Conservation (phyloP, 1,139 yeast species). For the Hyphopichia buzzinii region DNA sequence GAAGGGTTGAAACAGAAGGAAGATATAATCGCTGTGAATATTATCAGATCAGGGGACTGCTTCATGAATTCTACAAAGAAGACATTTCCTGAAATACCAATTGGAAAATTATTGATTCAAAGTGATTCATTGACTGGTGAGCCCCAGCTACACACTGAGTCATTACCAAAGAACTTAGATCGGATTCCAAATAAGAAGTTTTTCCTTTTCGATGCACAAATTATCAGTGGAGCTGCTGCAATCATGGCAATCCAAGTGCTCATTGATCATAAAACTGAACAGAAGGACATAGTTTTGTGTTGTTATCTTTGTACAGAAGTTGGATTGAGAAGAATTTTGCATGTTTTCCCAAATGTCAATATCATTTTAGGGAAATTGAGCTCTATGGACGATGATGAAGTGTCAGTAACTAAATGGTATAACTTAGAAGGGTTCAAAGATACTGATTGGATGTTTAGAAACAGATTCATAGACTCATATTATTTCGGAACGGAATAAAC, state of each 20-base stretch:
- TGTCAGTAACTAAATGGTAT: constrained; percentile 17
- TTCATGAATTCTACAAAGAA: constrained; percentile 75
- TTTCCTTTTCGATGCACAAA: constrained; percentile 79
- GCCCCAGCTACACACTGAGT: constrained; percentile 81
- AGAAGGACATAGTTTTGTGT: constrained; percentile 64
- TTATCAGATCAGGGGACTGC: constrained; percentile 91
- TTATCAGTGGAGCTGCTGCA: constrained; percentile 89
- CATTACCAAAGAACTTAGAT: constrained; percentile 37
- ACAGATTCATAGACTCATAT: constrained; percentile 69
- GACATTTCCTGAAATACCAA: constrained; percentile 70
- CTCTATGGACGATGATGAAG: constrained; percentile 23
- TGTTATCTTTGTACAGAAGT: constrained; percentile 76
- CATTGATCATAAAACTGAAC: constrained; percentile 72
- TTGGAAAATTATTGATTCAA: constrained; percentile 85
- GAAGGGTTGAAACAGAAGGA: constrained; percentile 44
- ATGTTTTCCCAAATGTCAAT: constrained; percentile 69
- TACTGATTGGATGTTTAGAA: constrained; percentile 60
- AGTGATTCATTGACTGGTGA: constrained; percentile 89
- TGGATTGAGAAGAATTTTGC: constrained; percentile 71
- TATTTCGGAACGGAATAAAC: constrained; percentile 70
- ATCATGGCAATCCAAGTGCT: constrained; percentile 92
- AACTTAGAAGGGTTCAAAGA: constrained; percentile 41
- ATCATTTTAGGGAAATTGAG: constrained; percentile 72
- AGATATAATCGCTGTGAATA: constrained; percentile 67
- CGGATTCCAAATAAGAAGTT: constrained; percentile 47